Conservation (phyloP, 73 alveolate species). For the Paramecium sexaurelia region DNA sequence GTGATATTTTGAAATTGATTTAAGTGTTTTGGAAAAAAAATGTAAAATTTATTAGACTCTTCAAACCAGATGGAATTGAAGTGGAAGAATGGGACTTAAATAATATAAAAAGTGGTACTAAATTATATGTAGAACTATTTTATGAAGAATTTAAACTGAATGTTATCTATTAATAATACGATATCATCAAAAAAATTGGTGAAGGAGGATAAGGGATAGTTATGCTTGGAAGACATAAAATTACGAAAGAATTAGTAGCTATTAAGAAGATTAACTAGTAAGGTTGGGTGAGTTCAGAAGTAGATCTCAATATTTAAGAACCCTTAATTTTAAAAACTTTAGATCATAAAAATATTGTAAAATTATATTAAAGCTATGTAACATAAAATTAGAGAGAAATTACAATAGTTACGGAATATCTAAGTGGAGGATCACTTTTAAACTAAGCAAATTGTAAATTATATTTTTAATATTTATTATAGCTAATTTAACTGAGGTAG, state of each 20-base stretch:
- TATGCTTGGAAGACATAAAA: constrained; percentile 70
- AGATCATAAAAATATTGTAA: constrained; percentile 78
- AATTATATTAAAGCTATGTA: constrained; percentile 69
- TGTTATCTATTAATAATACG: not conserved
- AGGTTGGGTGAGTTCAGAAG: not conserved
- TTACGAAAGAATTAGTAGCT: constrained; percentile 79
- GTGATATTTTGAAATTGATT: not conserved
- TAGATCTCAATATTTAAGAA: not conserved
- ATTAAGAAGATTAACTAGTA: constrained; percentile 50
- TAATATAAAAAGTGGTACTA: not conserved
- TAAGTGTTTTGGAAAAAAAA: not conserved
- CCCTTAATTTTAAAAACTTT: constrained; percentile 73
- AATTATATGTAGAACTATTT: not conserved
- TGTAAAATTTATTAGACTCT: not conserved
- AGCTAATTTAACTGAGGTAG: constrained; percentile 75
- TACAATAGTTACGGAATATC: constrained; percentile 86
- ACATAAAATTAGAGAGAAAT: constrained; percentile 67
- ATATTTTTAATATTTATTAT: constrained; percentile 71
- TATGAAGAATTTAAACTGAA: constrained; percentile 14
- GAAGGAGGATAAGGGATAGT: constrained; percentile 69
- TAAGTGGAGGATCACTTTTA: constrained; percentile 86
- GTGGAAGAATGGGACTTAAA: not conserved
- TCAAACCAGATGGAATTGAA: not conserved
- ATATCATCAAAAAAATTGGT: constrained; percentile 56
- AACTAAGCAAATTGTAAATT: constrained; percentile 64